Evolutionary conservation across 306 rosid species (phyloP).

Genomic region (Ziziphus jujuba): DNA sequence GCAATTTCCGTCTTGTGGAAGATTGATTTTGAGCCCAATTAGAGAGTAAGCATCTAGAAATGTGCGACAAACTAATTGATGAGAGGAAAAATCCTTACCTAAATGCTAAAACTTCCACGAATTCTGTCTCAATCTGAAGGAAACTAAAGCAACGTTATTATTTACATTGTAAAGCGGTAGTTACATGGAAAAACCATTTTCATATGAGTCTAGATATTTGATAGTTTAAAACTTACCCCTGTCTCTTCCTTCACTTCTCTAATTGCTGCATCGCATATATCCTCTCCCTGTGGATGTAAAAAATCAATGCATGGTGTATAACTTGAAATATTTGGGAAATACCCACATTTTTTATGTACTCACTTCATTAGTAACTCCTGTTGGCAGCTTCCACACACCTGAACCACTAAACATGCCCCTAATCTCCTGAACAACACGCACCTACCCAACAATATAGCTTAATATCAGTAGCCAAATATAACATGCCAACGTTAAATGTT

Average conservation of each 20-base stretch:
- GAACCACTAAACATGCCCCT: slow-evolving; percentile 56
- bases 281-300: slow-evolving; percentile 64
- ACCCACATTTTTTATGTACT: slow-evolving; percentile 20
- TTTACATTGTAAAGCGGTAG: background rate
- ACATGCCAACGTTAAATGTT: background rate
- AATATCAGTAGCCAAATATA: slow-evolving; percentile 13
- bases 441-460: slow-evolving; percentile 34
- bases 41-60: too few species aligned
- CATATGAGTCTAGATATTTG: background rate
- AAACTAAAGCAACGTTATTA: slow-evolving; percentile 21
- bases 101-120: too few species aligned
- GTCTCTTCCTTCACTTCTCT: too few species aligned
- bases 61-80: too few species aligned
- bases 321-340: background rate
- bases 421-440: slow-evolving; percentile 80
- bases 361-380: slow-evolving; percentile 81
- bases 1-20: background rate
- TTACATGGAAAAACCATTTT: background rate
- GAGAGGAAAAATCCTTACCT: too few species aligned
- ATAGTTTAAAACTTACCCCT: slow-evolving; percentile 56
- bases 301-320: background rate
- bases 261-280: slow-evolving; percentile 64
- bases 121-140: slow-evolving; percentile 75
- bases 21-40: too few species aligned
- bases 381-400: slow-evolving; percentile 87